These are phyloP conservation scores for Suhomyces faveliae DNA, from an alignment of 805 yeast species.

Conservation along the genomic window DNA sequence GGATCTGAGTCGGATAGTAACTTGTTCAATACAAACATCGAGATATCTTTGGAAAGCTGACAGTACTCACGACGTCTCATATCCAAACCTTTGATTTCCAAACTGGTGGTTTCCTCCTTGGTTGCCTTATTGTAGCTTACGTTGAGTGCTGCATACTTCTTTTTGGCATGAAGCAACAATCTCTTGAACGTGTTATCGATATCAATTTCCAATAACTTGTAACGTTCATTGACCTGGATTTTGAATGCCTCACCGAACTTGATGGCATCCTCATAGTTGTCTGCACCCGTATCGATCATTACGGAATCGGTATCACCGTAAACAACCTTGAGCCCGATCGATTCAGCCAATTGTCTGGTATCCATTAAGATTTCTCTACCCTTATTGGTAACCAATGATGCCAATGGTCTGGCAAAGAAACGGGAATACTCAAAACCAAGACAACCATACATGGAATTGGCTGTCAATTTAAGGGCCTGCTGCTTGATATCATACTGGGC, in stretches of 20 bases:
- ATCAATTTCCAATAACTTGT: slow-evolving; percentile 85
- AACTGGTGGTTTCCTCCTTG: slow-evolving; percentile 47
- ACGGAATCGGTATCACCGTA: slow-evolving; percentile 99
- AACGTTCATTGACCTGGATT: slow-evolving; percentile 80
- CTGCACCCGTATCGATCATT: slow-evolving; percentile 90
- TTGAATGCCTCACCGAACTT: slow-evolving; percentile 85
- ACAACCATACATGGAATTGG: slow-evolving; percentile 99
- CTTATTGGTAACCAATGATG: slow-evolving; percentile 90
- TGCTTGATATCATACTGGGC: slow-evolving; percentile 94
- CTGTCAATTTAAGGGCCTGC: slow-evolving; percentile 92
- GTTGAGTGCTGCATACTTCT: slow-evolving; percentile 93
- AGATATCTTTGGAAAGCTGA: slow-evolving; percentile 85
- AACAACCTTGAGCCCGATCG: slow-evolving; percentile 76
- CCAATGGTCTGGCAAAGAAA: slow-evolving; percentile 93
- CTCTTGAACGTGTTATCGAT: slow-evolving; percentile 90
- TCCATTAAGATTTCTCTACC: slow-evolving; percentile 95
- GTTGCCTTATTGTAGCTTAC: slow-evolving; percentile 51
- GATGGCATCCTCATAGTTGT: slow-evolving; percentile 67
- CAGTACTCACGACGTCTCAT: slow-evolving; percentile 96
- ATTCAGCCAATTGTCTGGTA: slow-evolving; percentile 89
- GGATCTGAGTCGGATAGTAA: slow-evolving; percentile 72
- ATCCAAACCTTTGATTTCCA: slow-evolving; percentile 96
- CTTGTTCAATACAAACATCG: slow-evolving; percentile 69
- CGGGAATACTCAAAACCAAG: slow-evolving; percentile 88
- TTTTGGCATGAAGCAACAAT: slow-evolving; percentile 85